Evolutionary conservation across 805 yeast genomes (phyloP).

Genomic region (Metschnikowia cerradonensis): DNA sequence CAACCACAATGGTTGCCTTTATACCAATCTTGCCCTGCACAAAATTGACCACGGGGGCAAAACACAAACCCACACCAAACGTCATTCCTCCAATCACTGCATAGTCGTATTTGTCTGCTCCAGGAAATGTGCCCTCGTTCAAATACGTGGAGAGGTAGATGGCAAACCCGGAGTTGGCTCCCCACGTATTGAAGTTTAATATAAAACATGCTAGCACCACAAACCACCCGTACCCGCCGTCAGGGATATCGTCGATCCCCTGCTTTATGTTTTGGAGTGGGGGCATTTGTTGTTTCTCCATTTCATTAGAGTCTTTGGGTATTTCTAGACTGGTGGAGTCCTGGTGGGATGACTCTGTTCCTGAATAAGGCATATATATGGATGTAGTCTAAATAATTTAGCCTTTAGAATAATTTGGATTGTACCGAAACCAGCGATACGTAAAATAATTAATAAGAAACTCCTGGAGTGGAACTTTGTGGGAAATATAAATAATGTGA

Average conservation of each 20-base stretch:
- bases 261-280: neutral
- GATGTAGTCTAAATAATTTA: too few species aligned
- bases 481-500: too few species aligned
- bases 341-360: neutral
- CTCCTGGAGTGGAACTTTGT: too few species aligned
- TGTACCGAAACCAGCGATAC: too few species aligned
- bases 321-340: neutral
- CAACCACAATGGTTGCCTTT: conserved; percentile 44
- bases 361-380: neutral
- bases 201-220: conserved; percentile 47
- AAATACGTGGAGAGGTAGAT: conserved; percentile 58
- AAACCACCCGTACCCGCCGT: conserved; percentile 71
- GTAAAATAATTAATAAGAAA: too few species aligned
- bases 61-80: conserved; percentile 54
- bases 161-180: conserved; percentile 65
- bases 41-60: conserved; percentile 52
- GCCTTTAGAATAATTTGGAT: too few species aligned
- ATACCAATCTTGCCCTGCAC: conserved; percentile 48
- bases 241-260: conserved; percentile 24
- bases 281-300: neutral
- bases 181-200: conserved; percentile 65
- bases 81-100: conserved; percentile 68
- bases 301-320: neutral
- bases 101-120: conserved; percentile 54
- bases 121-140: conserved; percentile 44